phyloP scores from a whole-genome alignment of 1,284 basidiomycete species.

The Psilocybe mexicana region DNA sequence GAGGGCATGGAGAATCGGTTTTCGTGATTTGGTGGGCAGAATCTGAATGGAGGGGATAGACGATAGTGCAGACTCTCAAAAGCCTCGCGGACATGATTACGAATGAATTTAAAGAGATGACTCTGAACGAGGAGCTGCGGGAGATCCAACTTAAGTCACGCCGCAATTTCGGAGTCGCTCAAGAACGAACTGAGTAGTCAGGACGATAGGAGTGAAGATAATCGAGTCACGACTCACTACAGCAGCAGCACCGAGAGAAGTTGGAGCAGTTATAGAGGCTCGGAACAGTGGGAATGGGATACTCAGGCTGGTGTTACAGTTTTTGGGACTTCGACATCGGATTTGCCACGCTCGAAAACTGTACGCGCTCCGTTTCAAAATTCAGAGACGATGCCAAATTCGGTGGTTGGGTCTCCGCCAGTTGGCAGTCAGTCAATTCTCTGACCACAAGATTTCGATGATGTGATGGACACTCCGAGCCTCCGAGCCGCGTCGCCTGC shows the following conservation, averaged over 20 bases:
- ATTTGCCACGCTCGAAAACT: slow-evolving; percentile 16
- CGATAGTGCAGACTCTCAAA: no score
- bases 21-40: no score
- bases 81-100: slow-evolving; percentile 8
- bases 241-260: slow-evolving; percentile 18
- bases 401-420: background rate
- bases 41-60: no score
- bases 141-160: slow-evolving; percentile 11
- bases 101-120: slow-evolving; percentile 17
- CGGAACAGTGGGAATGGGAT: background rate
- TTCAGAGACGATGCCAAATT: background rate
- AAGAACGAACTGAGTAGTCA: slow-evolving; percentile 15
- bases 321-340: slow-evolving; percentile 20
- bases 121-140: slow-evolving; percentile 19
- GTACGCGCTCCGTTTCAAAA: background rate
- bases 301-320: slow-evolving; percentile 7
- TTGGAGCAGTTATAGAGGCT: slow-evolving; percentile 13
- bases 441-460: slow-evolving; percentile 11
- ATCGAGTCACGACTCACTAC: slow-evolving; percentile 17
- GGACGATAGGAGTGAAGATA: slow-evolving; percentile 11
- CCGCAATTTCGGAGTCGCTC: slow-evolving; percentile 19
- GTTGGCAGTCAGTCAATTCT: background rate
- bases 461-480: background rate
- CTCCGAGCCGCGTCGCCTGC: slow-evolving; percentile 5
- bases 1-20: no score